Conservation (phyloP, 2,329 filamentous ascomycete species). For the Xylariaceae sp. region DNA sequence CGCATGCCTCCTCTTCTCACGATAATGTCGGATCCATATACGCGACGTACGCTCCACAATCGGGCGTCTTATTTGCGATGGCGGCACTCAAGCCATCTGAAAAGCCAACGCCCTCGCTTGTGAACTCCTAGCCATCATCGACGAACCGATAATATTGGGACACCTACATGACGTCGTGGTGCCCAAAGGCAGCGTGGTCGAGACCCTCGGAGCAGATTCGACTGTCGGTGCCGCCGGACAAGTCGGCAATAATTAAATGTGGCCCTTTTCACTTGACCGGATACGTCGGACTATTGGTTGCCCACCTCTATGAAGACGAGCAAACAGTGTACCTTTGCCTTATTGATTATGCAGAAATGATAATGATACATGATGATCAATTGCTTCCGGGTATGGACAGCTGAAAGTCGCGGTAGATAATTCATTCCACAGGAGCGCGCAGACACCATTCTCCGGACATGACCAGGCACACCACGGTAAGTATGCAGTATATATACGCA, state of each 20-base stretch:
- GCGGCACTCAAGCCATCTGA: conserved; percentile 17
- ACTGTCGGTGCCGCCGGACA: conserved; percentile 31
- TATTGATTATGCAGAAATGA: no score
- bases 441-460: no score
- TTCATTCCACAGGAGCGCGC: no score
- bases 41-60: conserved; percentile 21
- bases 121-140: conserved; percentile 11
- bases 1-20: conserved; percentile 15
- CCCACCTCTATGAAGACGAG: no score
- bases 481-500: no score
- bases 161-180: conserved; percentile 29
- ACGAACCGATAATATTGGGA: conserved; percentile 26
- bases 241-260: conserved; percentile 29
- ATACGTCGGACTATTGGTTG: no score
- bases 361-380: no score
- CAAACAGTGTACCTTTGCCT: no score
- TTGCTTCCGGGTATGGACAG: no score
- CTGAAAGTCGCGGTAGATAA: no score
- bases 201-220: conserved; percentile 19
- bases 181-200: conserved; percentile 18
- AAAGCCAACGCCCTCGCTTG: conserved; percentile 16
- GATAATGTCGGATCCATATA: conserved; percentile 23
- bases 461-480: no score
- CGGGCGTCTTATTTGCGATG: conserved; percentile 11
- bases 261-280: no score